These are phyloP conservation scores for Domatiomyces globalis DNA, from an alignment of 2,329 filamentous ascomycete species.

Conservation along the genomic window DNA sequence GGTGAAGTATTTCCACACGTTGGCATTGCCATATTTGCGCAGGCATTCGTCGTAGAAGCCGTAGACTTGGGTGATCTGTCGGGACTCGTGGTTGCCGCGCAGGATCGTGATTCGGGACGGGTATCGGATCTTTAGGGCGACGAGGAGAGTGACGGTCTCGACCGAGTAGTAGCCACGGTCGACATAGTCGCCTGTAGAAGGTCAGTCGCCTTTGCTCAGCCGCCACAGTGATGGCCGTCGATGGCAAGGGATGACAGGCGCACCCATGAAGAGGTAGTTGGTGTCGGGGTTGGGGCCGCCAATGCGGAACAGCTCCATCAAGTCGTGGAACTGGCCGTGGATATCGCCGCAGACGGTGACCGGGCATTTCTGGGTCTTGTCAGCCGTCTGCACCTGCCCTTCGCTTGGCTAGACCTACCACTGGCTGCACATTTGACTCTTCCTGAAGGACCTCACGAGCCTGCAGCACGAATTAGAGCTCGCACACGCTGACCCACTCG, in stretches of 20 bases:
- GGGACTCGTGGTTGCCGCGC: conserved; percentile 95
- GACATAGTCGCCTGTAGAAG: conserved; percentile 74
- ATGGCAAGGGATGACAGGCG: conserved; percentile 21
- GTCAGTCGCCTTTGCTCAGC: conserved; percentile 5
- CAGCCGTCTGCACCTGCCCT: conserved; percentile 1
- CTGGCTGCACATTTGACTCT: conserved; percentile 96
- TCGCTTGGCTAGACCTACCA: conserved; percentile 44
- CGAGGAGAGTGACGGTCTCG: conserved; percentile 91
- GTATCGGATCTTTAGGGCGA: conserved; percentile 95
- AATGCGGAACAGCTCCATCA: conserved; percentile 99
- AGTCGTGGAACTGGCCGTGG: conserved; percentile 95
- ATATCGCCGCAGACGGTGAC: conserved; percentile 98
- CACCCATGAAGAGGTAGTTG: conserved; percentile 99
- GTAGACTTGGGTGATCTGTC: conserved; percentile 98
- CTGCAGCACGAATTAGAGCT: conserved; percentile 31
- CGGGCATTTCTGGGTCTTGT: conserved; percentile 65
- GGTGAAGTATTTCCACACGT: conserved; percentile 98
- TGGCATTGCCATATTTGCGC: conserved; percentile 96
- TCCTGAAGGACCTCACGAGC: conserved; percentile 92
- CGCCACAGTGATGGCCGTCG: conserved; percentile 10
- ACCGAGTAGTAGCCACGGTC: conserved; percentile 98
- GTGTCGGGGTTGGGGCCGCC: conserved; percentile 95
- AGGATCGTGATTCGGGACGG: conserved; percentile 96
- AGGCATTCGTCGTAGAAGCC: conserved; percentile 99
- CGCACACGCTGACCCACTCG: neutral